Percentiles rank a stretch among this genome's conserved stretches.
phyloP scores from a whole-genome alignment of 2,329 filamentous ascomycete genomes.

The Gliomastix tumulicola region DNA sequence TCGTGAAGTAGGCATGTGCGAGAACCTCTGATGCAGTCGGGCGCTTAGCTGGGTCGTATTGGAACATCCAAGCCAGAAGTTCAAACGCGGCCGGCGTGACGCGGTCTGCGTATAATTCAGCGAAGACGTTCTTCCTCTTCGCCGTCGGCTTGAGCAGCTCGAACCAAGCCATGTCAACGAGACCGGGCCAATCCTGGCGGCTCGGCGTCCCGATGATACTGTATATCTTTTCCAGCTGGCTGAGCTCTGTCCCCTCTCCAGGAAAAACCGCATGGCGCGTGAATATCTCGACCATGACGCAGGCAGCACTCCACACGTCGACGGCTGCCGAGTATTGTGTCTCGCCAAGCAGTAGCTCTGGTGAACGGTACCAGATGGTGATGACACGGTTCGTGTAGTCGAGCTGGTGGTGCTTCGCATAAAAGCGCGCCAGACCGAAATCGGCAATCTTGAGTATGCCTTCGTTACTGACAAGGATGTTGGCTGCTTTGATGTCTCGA shows the following conservation, averaged over 20 bases:
- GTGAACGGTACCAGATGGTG: constrained; percentile 95
- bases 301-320: constrained; percentile 95
- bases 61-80: constrained; percentile 76
- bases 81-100: constrained; percentile 78
- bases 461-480: constrained; percentile 87
- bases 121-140: constrained; percentile 67
- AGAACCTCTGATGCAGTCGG: constrained; percentile 81
- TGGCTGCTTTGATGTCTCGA: constrained; percentile 96
- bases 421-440: constrained; percentile 93
- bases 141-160: constrained; percentile 78
- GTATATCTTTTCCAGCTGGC: constrained; percentile 96
- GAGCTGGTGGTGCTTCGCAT: constrained; percentile 81
- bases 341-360: constrained; percentile 83
- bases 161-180: constrained; percentile 96
- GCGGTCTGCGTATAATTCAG: constrained; percentile 71
- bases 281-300: constrained; percentile 95
- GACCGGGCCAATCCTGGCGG: constrained; percentile 75
- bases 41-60: constrained; percentile 77
- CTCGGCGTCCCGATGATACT: constrained; percentile 84
- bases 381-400: constrained; percentile 99
- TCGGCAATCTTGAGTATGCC: constrained; percentile 90
- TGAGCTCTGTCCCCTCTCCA: constrained; percentile 91
- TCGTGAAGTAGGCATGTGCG: constrained; percentile 79
- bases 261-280: constrained; percentile 90
- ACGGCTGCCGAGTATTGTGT: constrained; percentile 86